phyloP scores from a whole-genome alignment of 495 filamentous ascomycete genomes.

The Hypoxylon cercidicola region DNA sequence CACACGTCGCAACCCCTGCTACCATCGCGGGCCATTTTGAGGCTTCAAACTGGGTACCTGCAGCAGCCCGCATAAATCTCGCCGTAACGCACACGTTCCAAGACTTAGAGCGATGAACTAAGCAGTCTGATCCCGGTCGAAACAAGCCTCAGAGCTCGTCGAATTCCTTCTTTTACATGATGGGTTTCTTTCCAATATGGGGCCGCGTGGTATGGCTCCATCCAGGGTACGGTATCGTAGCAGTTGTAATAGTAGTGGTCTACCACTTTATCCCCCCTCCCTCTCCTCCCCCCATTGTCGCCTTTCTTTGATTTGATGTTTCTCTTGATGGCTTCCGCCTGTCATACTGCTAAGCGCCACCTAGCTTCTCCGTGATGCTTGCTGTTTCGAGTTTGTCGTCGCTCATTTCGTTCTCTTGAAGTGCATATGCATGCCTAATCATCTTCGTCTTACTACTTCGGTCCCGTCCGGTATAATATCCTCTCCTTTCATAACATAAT shows the following conservation, averaged over 20 bases:
- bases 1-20: slow-evolving; percentile 8
- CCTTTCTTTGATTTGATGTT: slow-evolving; percentile 19
- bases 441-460: slow-evolving; percentile 19
- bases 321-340: slow-evolving; percentile 35
- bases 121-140: slow-evolving; percentile 37
- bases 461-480: slow-evolving; percentile 49
- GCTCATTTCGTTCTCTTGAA: slow-evolving; percentile 26
- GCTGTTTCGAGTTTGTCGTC: slow-evolving; percentile 36
- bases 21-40: slow-evolving; percentile 4
- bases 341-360: slow-evolving; percentile 36
- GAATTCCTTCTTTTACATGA: slow-evolving; percentile 23
- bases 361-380: slow-evolving; percentile 40
- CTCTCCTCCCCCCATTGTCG: slow-evolving; percentile 23
- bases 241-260: slow-evolving; percentile 1
- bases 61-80: slow-evolving; percentile 31
- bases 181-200: slow-evolving; percentile 25
- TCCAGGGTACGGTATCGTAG: slow-evolving; percentile 2
- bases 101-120: slow-evolving; percentile 10
- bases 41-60: slow-evolving; percentile 23
- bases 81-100: slow-evolving; percentile 8
- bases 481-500: slow-evolving; percentile 38
- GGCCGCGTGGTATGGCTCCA: slow-evolving; percentile 35
- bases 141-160: slow-evolving; percentile 42
- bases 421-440: slow-evolving; percentile 30
- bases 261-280: slow-evolving; percentile 24